Evolutionary conservation across 306 rosid species (phyloP), one percentile per base, ranked within the genome.

Genomic region (Trifolium pratense): DNA sequence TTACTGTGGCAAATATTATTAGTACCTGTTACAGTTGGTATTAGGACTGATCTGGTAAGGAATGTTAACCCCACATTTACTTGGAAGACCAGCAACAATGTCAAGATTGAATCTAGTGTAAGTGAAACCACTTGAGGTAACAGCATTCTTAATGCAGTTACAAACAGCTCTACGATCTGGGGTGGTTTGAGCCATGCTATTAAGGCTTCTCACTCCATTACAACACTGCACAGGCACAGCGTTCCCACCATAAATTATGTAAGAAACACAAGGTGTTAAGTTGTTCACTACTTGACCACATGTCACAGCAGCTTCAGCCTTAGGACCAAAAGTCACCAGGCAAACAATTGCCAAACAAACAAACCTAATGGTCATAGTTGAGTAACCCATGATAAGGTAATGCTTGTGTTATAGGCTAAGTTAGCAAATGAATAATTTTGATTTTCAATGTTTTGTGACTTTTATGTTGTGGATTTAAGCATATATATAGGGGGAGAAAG

Each of bases 31-130:
- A 66, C 98, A 88, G 74, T 92, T 78, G 5, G 85, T 84, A 56
- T 40, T 29, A 25, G 89, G 86, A 83, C 90, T 88, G 82, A 92
- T 90, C 82, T 69, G 72, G 84, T 90, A 92, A 72, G 91, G 94
- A 79, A 90, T 63, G 60, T 74, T 68, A 46, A 85, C 84, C 0
- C 83, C 77, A 49, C 84, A 84, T 56, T 73, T 85, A 55, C 7
- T 29, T 14, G 92, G 91, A 61, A 88, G 81, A 9, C 69, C 70
- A 45, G 88, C 82, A 34, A 88, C 91, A 20, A 65, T 68, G 32
- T 75, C 57, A 7, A 64, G 69, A 16, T 81, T 72, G 69, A 15
- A 16, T 3, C 20, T 69, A 34, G 66, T 16, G 85, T 76, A 76
- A 2, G 32, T 32, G 61, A 85, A 12, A 0, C 82, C 74, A 17